These are phyloP conservation scores for Cryomyces antarcticus DNA, from an alignment of 495 filamentous ascomycete species.

Conservation along the genomic window DNA sequence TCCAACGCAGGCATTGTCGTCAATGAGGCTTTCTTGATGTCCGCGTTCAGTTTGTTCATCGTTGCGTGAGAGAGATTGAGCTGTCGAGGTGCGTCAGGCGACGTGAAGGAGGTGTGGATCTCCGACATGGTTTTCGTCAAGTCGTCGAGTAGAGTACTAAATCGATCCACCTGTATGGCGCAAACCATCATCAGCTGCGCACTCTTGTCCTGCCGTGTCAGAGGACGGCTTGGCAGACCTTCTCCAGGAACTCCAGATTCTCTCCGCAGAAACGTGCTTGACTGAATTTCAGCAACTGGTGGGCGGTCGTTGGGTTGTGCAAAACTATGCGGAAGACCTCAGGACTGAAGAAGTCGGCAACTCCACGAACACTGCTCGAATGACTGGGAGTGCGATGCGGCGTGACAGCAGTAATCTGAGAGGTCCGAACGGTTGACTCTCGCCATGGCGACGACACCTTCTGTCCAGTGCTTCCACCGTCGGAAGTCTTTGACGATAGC, in stretches of 20 bases:
- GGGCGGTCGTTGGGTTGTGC: constrained; percentile 23
- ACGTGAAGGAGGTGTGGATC: constrained; percentile 26
- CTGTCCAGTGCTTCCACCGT: no score
- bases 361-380: no score
- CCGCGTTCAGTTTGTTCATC: constrained; percentile 17
- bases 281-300: constrained; percentile 24
- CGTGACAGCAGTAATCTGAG: no score
- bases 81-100: constrained; percentile 20
- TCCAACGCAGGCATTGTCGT: constrained; percentile 24
- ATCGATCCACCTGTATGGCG: constrained; percentile 14
- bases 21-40: constrained; percentile 22
- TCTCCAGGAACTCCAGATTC: constrained; percentile 28
- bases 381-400: no score
- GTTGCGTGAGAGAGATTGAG: constrained; percentile 19
- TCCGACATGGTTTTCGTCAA: constrained; percentile 22
- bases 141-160: constrained; percentile 19
- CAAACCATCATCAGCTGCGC: neutral
- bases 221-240: constrained; percentile 22
- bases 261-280: constrained; percentile 21
- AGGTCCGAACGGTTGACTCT: no score
- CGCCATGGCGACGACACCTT: no score
- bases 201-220: no score
- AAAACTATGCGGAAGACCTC: constrained; percentile 28
- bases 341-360: constrained; percentile 23
- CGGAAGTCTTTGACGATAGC: no score